Evolutionary conservation across 805 yeast species (phyloP), one percentile per base, ranked within the genome.

Genomic region (Ogataea polymorpha): DNA sequence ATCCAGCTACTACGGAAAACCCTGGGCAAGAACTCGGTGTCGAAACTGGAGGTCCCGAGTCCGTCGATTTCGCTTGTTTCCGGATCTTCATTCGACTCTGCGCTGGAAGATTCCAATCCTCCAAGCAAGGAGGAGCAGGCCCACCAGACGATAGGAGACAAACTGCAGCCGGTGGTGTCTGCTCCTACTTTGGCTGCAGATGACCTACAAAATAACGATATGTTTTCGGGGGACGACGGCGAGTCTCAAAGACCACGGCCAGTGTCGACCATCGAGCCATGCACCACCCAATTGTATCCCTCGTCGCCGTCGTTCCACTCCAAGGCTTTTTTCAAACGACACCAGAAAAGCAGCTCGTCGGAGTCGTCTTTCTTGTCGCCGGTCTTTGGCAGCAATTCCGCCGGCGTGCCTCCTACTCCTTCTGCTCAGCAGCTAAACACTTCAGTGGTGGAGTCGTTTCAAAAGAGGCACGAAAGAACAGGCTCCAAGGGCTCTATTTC

Each of bases 281-380:
- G 68, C 55, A 4, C 50, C 35, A 37, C 50, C 42, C 59, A 42
- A 28, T 41, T 32, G 9, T 40, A 45, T 29, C 37, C 45, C 2
- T 49, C 62, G 12, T 64, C 72, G 3, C 69, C 71, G 2, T 61
- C 66, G 0, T 60, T 68, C 4, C 60, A 65, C 8, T 53, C 63
- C 2, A 65, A 65, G 27, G 74, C 74, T 20, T 70, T 82, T 38
- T 82, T 82, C 63, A 68, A 84, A 48, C 74, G 80, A 46, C 87
- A 81, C 51, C 71, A 75, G 35, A 72, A 85, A 42, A 73, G 82
- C n/a, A 75, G 72, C 35, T 79, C 86, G 0, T 74, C 82, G 0
- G 83, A 78, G 41, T 69, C 79, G 1, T 70, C 79, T 0, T 41
- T 69, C 2, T 59, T 70, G 42, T 68, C 63, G 64, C 13, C 43